phyloP scores from a whole-genome alignment of 2,329 filamentous ascomycete genomes.

The Hortaea sp. region DNA sequence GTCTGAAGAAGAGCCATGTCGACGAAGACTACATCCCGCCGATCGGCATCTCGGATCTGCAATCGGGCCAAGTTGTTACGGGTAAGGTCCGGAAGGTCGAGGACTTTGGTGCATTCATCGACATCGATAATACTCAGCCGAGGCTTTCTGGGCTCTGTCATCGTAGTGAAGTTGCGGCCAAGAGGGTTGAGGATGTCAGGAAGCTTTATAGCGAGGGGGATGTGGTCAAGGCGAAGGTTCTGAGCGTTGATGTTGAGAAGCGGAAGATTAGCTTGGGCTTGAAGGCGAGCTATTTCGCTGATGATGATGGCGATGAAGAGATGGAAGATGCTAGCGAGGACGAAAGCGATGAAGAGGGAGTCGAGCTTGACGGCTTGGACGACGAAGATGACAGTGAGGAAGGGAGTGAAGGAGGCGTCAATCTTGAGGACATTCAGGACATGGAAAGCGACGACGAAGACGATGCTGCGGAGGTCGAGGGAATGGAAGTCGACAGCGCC shows the following conservation, averaged over 20 bases:
- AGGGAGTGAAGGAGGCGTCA: constrained; percentile 14
- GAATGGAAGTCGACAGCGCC: constrained; percentile 26
- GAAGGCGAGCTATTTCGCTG: constrained; percentile 82
- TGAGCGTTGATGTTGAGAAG: constrained; percentile 65
- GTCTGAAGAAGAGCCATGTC: constrained; percentile 73
- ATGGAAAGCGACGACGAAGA: constrained; percentile 39
- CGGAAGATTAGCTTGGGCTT: constrained; percentile 79
- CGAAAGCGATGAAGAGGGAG: constrained; percentile 9
- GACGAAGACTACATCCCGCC: constrained; percentile 68
- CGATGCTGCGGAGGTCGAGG: constrained; percentile 36
- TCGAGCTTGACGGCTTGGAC: constrained; percentile 25
- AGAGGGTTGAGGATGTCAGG: constrained; percentile 68
- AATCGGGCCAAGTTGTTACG: constrained; percentile 70
- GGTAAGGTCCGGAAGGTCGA: constrained; percentile 90
- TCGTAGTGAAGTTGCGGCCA: constrained; percentile 81
- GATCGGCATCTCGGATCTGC: constrained; percentile 65
- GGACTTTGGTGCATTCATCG: constrained; percentile 89
- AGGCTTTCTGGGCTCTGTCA: constrained; percentile 93
- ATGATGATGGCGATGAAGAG: constrained; percentile 39
- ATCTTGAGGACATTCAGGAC: constrained; percentile 26
- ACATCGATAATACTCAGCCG: constrained; percentile 66
- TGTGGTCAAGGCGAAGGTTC: constrained; percentile 79
- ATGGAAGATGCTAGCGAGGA: constrained; percentile 19
- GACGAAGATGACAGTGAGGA: constrained; percentile 30
- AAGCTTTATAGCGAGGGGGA: constrained; percentile 88